A percentile compares a stretch with the other conserved stretches of the same genome.
Evolutionary conservation across 805 yeast species (phyloP).

Genomic region (Tetrapisispora iriomotensis): DNA sequence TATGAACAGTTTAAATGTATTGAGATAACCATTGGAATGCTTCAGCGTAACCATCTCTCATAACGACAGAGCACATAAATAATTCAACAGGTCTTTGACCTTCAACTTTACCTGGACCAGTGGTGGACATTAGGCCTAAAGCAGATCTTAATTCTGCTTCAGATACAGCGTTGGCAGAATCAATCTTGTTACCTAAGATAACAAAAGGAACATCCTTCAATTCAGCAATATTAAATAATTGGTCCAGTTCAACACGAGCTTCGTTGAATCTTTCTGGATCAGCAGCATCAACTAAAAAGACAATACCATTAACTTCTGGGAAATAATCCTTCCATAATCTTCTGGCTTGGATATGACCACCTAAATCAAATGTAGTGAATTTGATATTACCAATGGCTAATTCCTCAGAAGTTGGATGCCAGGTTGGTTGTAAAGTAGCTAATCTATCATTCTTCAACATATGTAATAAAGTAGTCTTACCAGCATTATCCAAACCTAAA

Average conservation of each 20-base stretch:
- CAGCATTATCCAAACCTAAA: slow-evolving; percentile 96
- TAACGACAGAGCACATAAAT: slow-evolving; percentile 94
- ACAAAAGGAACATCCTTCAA: slow-evolving; percentile 83
- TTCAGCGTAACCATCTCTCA: slow-evolving; percentile 98
- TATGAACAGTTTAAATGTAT: slow-evolving; percentile 66
- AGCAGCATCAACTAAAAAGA: slow-evolving; percentile 92
- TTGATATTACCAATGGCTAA: slow-evolving; percentile 91
- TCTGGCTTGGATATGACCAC: slow-evolving; percentile 98
- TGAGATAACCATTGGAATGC: slow-evolving; percentile 98
- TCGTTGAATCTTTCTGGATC: slow-evolving; percentile 93
- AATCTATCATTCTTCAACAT: slow-evolving; percentile 91
- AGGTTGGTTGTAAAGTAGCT: slow-evolving; percentile 95
- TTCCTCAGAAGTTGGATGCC: slow-evolving; percentile 98
- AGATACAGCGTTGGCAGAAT: slow-evolving; percentile 84
- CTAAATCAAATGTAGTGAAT: slow-evolving; percentile 96
- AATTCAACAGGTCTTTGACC: slow-evolving; percentile 87
- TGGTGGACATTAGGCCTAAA: slow-evolving; percentile 76
- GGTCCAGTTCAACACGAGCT: slow-evolving; percentile 89
- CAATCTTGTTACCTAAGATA: slow-evolving; percentile 93
- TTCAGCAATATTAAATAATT: slow-evolving; percentile 87
- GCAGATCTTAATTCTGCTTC: slow-evolving; percentile 91
- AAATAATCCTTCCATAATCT: slow-evolving; percentile 98
- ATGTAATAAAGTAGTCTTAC: slow-evolving; percentile 83
- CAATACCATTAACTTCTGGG: slow-evolving; percentile 98
- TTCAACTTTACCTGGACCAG: slow-evolving; percentile 71